These are phyloP conservation scores for Lepidopterella palustris DNA, from an alignment of 495 filamentous ascomycete genomes.

Conservation along the genomic window DNA sequence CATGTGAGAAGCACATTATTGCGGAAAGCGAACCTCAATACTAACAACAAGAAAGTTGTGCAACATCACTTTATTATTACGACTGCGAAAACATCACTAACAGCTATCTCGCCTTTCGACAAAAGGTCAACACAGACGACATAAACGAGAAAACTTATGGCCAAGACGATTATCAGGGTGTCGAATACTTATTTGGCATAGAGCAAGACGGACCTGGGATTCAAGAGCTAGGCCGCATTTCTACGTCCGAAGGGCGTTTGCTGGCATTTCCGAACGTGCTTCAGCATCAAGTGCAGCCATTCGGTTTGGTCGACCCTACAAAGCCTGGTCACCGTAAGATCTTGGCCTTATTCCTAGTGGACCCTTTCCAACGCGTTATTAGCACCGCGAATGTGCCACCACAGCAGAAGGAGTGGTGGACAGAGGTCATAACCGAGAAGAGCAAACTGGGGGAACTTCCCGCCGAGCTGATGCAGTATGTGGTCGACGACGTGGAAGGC, in stretches of 20 bases:
- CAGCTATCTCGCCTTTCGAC: background rate
- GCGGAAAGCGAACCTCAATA: too few relatives aligned
- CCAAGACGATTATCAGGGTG: background rate
- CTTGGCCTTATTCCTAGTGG: constrained; percentile 52
- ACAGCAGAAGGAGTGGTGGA: constrained; percentile 34
- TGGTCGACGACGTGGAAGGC: constrained; percentile 30
- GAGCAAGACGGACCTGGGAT: constrained; percentile 19
- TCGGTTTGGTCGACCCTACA: constrained; percentile 43
- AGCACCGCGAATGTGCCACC: constrained; percentile 53
- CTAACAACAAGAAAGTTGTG: too few relatives aligned
- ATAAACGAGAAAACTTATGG: background rate
- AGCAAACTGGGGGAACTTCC: constrained; percentile 30
- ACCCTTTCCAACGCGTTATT: constrained; percentile 46
- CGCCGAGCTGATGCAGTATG: constrained; percentile 38
- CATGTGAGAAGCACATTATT: too few relatives aligned
- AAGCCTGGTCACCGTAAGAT: constrained; percentile 52
- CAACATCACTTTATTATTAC: background rate
- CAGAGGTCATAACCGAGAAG: constrained; percentile 22
- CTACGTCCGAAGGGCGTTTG: constrained; percentile 17
- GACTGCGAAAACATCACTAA: background rate
- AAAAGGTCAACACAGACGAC: background rate
- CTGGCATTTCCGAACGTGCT: background rate
- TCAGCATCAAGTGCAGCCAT: constrained; percentile 49
- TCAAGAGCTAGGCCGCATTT: constrained; percentile 38
- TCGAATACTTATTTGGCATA: constrained; percentile 30